These are phyloP conservation scores for Dendrobium officinale DNA, from an alignment of 106 monocot species.

Conservation along the genomic window DNA sequence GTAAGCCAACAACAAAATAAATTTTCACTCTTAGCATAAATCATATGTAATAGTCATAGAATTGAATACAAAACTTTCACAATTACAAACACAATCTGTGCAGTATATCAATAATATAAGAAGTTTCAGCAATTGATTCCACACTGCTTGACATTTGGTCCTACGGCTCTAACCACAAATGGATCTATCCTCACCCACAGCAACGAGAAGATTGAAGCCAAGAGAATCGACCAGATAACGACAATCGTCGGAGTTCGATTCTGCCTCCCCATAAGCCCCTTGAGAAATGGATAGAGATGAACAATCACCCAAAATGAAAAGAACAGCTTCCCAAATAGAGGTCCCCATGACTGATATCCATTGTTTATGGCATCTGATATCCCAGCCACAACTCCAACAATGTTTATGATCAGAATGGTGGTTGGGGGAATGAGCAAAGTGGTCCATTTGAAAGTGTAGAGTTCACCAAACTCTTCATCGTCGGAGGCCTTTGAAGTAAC, in stretches of 20 bases:
- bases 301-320: conserved; percentile 92
- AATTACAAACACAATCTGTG: background rate
- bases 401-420: conserved; percentile 63
- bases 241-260: conserved; percentile 89
- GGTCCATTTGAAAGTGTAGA: conserved; percentile 90
- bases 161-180: conserved; percentile 44
- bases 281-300: conserved; percentile 91
- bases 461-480: conserved; percentile 66
- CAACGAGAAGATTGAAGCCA: conserved; percentile 86
- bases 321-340: conserved; percentile 74
- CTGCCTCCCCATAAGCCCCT: conserved; percentile 87
- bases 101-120: background rate
- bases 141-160: conserved; percentile 59
- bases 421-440: conserved; percentile 85
- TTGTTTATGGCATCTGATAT: too few relatives aligned
- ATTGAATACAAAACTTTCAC: background rate
- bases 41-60: background rate
- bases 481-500: conserved; percentile 13
- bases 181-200: conserved; percentile 94
- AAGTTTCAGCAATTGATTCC: conserved; percentile 67
- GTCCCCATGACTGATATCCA: too few relatives aligned
- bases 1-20: background rate
- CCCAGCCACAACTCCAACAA: too few relatives aligned
- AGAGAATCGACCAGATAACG: conserved; percentile 76
- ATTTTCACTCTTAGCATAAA: background rate